Conservation (phyloP, 140 eudicot species). For the Bidens hawaiensis region DNA sequence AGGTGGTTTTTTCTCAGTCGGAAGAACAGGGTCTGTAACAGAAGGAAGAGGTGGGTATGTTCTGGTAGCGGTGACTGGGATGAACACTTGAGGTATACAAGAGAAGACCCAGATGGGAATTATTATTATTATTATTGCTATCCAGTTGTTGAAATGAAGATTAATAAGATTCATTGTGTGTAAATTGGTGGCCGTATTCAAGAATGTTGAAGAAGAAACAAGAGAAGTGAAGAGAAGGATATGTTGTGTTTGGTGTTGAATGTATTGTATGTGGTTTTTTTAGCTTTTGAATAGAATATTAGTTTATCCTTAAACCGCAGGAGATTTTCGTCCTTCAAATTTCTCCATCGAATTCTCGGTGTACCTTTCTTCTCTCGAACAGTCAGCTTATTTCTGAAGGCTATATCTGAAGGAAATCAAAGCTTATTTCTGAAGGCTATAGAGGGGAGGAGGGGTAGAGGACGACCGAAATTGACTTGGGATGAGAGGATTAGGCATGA, state of each 20-base stretch:
- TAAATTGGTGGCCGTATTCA: neutral
- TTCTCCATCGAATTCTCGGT: too few species aligned
- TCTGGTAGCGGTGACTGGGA: constrained; percentile 27
- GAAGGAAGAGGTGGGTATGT: constrained; percentile 52
- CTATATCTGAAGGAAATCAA: too few species aligned
- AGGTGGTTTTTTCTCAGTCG: constrained; percentile 64
- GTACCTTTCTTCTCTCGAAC: too few species aligned
- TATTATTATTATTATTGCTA: too few species aligned
- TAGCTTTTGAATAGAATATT: constrained; percentile 4
- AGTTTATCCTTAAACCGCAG: too few species aligned
- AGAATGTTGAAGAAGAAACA: constrained; percentile 7
- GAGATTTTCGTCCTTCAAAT: too few species aligned
- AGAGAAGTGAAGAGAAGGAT: constrained; percentile 9
- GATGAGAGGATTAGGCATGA: too few species aligned
- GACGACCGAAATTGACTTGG: too few species aligned
- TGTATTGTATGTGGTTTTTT: constrained; percentile 5
- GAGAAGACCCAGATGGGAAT: constrained; percentile 49
- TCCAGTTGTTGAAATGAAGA: constrained; percentile 22
- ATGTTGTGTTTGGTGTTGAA: constrained; percentile 24
- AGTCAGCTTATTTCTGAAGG: too few species aligned
- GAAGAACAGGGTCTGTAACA: constrained; percentile 62
- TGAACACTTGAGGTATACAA: constrained; percentile 22
- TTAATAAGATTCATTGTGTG: constrained; percentile 31
- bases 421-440: too few species aligned
- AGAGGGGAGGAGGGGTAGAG: too few species aligned